Base-by-base conservation (phyloP, 306 rosid species). In the Nissolia schottii region DNA sequence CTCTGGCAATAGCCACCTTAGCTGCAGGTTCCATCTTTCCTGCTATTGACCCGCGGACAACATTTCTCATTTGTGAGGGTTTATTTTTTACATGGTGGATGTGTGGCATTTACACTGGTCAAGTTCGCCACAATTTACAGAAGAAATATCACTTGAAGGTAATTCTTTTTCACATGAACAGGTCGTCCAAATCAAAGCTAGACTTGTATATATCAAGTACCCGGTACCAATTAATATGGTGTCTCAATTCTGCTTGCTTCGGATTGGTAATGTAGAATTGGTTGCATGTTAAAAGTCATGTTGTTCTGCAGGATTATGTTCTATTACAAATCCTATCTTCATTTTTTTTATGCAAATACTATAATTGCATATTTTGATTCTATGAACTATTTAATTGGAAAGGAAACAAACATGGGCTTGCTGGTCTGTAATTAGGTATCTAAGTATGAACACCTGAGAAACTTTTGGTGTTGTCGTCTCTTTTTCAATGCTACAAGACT, bases 1-100 rank as follows among this genome's bases (percentile, higher is more conserved):
- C 89, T 56, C 63, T 92, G 75, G 99, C 97, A 20, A 84, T 90
- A 48, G 96, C 84, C 23, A 89, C 97, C 62, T 86, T 85, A 59
- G 40, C 68, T 59, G 79, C 79, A 58, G 40, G 50, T 68, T 74
- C 66, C 71, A 15, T 86, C 64, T 15, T 87, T 54, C 78, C 92
- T 62, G 90, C 89, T 75, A 0, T 85, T 64, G 88, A 92, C 45
- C 96, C 93, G 0, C 87, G 84, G 55, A 84, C 94, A 10, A 19
- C 86, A 32, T 88, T 89, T 72, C 97, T 95, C 67, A 58, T 95
- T 32, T 62, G 83, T 12, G 99, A 95, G 90, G 96, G 99, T 37
- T 86, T 92, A 55, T 53, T 95, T 18, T 95, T 95, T 80, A 83
- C 96, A 31, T 95, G 99, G 99, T 91, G 99, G 99, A 89, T 95